phyloP scores from a whole-genome alignment of 2,329 filamentous ascomycete genomes.

The Arthrobotrys conoides region DNA sequence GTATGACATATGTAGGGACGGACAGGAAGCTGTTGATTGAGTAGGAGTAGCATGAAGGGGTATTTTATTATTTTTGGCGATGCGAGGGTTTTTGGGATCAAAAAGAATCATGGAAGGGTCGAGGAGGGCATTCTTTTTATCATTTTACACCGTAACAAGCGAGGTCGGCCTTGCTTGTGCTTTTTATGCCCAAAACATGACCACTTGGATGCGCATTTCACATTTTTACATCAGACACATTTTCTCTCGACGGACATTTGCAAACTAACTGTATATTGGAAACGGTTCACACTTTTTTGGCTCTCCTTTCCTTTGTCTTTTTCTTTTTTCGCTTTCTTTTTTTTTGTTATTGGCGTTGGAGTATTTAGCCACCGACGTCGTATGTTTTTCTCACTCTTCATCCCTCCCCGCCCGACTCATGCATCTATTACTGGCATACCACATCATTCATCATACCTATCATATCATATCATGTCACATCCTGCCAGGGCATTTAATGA shows the following conservation, averaged over 20 bases:
- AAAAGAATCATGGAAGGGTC: not conserved
- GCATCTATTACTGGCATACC: constrained; percentile 22
- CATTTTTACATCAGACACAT: constrained; percentile 6
- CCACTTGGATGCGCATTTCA: constrained; percentile 11
- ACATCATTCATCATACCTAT: not conserved
- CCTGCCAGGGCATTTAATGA: constrained; percentile 30
- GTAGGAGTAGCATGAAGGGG: constrained; percentile 67
- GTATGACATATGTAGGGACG: constrained; percentile 75
- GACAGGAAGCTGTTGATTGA: constrained; percentile 77
- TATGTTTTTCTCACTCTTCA: not conserved
- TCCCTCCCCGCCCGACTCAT: constrained; percentile 16
- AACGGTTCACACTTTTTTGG: constrained; percentile 7
- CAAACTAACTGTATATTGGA: constrained; percentile 36
- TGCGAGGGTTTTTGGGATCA: not conserved
- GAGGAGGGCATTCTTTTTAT: not conserved
- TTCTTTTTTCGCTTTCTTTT: constrained; percentile 13
- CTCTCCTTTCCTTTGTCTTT: not conserved
- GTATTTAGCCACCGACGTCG: constrained; percentile 37
- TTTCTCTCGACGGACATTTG: not conserved
- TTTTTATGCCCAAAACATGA: constrained; percentile 17
- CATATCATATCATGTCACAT: not conserved
- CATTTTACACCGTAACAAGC: constrained; percentile 14
- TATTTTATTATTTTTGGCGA: not conserved
- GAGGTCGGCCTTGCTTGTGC: constrained; percentile 14
- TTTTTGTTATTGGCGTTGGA: constrained; percentile 33